Evolutionary conservation across 1,139 yeast genomes (phyloP).

Genomic region (Meyerozyma elateridarum): DNA sequence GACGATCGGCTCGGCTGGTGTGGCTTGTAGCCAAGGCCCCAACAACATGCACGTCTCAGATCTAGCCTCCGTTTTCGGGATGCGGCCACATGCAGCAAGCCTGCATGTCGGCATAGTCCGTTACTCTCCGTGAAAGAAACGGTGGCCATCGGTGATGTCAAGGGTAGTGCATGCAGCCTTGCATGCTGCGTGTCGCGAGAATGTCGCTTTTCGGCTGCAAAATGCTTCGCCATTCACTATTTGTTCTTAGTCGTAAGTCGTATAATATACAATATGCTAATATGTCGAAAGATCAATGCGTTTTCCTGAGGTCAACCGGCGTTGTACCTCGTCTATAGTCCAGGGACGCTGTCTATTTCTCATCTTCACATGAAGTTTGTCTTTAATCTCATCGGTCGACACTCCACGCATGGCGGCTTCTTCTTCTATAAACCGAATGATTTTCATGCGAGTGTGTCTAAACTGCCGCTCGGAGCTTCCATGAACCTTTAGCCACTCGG

Average conservation of each 20-base stretch:
- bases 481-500: conserved; percentile 35
- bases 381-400: conserved; percentile 25
- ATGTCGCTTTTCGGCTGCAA: neutral
- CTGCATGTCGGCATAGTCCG: no score
- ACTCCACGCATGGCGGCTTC: conserved; percentile 23
- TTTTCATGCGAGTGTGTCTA: conserved; percentile 31
- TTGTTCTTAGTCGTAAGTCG: neutral
- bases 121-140: no score
- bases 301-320: conserved; percentile 33
- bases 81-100: no score
- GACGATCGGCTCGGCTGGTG: no score
- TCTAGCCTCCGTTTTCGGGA: no score
- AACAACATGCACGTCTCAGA: no score
- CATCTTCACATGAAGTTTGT: conserved; percentile 30
- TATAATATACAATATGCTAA: conserved; percentile 2
- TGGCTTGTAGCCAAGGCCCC: no score
- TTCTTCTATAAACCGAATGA: conserved; percentile 31
- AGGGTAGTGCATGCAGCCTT: no score
- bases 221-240: no score
- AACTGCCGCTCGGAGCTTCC: conserved; percentile 33
- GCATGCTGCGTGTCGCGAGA: neutral
- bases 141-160: no score
- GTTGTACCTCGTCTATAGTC: conserved; percentile 37
- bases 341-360: conserved; percentile 30
- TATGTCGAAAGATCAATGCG: conserved; percentile 18